A percentile compares a stretch with the other conserved stretches of the same genome.
These are phyloP conservation scores for Chlamydomonas sphaeroides DNA, from an alignment of 139 green algal species.

Conservation along the genomic window DNA sequence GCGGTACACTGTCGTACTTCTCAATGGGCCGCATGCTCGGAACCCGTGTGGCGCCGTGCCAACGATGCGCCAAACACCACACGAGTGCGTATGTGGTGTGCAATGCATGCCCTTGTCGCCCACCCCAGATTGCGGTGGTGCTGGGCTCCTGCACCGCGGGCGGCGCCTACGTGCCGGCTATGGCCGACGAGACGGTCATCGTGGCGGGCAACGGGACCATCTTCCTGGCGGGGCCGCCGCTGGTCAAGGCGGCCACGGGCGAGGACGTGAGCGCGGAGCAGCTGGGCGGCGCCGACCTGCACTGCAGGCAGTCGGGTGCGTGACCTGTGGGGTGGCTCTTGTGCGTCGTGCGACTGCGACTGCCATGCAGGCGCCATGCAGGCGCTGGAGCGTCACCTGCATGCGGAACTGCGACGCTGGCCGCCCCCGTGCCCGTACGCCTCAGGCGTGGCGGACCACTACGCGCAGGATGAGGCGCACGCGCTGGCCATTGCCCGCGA, in stretches of 20 bases:
- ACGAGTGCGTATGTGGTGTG: no score
- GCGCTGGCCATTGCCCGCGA: slow-evolving; percentile 79
- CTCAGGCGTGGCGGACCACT: slow-evolving; percentile 82
- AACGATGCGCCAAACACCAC: background rate
- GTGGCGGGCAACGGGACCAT: slow-evolving; percentile 71
- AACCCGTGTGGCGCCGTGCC: no score
- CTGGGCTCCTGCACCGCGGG: slow-evolving; percentile 94
- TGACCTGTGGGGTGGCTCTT: background rate
- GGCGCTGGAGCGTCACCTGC: no score
- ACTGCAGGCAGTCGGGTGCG: slow-evolving; percentile 67
- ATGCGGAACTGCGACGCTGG: no score
- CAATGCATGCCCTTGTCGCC: background rate
- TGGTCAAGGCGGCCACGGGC: slow-evolving; percentile 85
- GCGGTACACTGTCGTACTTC: no score
- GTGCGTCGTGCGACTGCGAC: no score
- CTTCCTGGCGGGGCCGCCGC: slow-evolving; percentile 60
- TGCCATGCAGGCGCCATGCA: no score
- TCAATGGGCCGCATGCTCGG: no score
- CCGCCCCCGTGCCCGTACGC: no score
- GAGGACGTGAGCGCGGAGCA: slow-evolving; percentile 93
- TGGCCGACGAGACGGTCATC: slow-evolving; percentile 87
- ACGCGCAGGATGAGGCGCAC: slow-evolving; percentile 87
- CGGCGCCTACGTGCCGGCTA: slow-evolving; percentile 85
- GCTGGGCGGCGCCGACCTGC: slow-evolving; percentile 89
- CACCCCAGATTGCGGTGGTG: slow-evolving; percentile 93